These are phyloP conservation scores for Fragaria vesca DNA, from an alignment of 306 rosid species.

Conservation along the genomic window DNA sequence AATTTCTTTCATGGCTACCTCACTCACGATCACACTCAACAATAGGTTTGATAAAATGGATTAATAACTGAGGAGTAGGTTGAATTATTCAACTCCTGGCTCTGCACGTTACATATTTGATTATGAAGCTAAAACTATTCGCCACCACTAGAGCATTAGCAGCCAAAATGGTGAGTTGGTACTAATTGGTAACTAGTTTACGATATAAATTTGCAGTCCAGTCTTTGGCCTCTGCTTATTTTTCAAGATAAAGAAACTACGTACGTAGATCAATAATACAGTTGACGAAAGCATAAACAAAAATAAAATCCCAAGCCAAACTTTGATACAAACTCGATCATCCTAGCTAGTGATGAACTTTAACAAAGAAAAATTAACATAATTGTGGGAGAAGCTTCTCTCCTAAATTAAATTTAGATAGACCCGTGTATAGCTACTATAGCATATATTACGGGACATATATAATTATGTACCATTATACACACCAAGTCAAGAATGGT, in stretches of 20 bases:
- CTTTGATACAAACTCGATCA: background rate
- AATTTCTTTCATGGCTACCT: background rate
- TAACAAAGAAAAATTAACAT: background rate
- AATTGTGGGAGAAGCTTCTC: background rate
- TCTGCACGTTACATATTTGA: conserved; percentile 11
- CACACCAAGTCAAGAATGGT: too few relatives aligned
- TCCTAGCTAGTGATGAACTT: background rate
- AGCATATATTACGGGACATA: too few relatives aligned
- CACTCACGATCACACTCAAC: background rate
- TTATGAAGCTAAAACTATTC: background rate
- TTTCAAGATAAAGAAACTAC: background rate
- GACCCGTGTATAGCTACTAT: background rate
- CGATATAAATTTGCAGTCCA: background rate
- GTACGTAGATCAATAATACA: background rate
- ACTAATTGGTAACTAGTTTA: background rate
- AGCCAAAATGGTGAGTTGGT: conserved; percentile 9
- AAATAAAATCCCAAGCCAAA: background rate
- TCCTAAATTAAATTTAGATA: background rate
- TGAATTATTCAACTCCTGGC: conserved; percentile 3
- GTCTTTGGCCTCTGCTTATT: background rate
- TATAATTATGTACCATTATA: too few relatives aligned
- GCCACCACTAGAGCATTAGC: background rate
- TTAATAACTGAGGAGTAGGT: background rate
- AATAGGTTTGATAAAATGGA: background rate
- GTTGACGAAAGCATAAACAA: background rate